Percentiles rank a stretch among this genome's conserved stretches.
phyloP scores from a whole-genome alignment of 169 alveolate genomes.

The Sarcocystis neurona region DNA sequence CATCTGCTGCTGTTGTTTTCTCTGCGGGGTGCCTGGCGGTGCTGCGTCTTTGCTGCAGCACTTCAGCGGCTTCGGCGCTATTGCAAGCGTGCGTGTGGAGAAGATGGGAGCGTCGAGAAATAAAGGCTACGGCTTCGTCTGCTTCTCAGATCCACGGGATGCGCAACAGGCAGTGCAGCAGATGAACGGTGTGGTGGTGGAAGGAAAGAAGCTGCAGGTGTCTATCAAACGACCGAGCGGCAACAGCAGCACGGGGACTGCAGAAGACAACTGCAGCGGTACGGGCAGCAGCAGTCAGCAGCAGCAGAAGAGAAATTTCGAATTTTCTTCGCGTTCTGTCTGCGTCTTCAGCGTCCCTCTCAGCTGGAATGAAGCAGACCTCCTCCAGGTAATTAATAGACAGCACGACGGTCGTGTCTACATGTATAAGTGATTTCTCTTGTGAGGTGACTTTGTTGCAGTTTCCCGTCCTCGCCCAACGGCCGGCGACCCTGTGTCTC shows the following conservation, averaged over 20 bases:
- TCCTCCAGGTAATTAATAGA: slow-evolving; percentile 54
- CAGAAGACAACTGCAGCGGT: too few species aligned
- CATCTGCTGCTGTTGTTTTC: not conserved
- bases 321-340: too few species aligned
- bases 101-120: slow-evolving; percentile 3
- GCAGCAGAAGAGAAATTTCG: too few species aligned
- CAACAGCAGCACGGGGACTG: too few species aligned
- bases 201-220: slow-evolving; percentile 16
- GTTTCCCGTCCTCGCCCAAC: slow-evolving; percentile 6
- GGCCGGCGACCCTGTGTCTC: not conserved
- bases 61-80: slow-evolving; percentile 18
- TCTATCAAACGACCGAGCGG: slow-evolving; percentile 14
- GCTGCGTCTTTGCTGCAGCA: not conserved
- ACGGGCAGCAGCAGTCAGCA: too few species aligned
- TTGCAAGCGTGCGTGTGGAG: slow-evolving; percentile 29
- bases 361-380: slow-evolving; percentile 89
- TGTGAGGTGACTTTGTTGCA: not conserved
- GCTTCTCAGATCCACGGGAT: slow-evolving; percentile 5
- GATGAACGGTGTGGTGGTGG: not conserved
- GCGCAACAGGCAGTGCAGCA: slow-evolving; percentile 13
- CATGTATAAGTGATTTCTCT: not conserved
- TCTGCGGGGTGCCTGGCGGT: not conserved
- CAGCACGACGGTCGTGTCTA: too few species aligned
- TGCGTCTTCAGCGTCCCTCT: slow-evolving; percentile 91
- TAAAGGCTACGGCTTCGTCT: slow-evolving; percentile 23